Conservation (phyloP, 2,329 filamentous ascomycete species). For the Exophiala aquamarina region DNA sequence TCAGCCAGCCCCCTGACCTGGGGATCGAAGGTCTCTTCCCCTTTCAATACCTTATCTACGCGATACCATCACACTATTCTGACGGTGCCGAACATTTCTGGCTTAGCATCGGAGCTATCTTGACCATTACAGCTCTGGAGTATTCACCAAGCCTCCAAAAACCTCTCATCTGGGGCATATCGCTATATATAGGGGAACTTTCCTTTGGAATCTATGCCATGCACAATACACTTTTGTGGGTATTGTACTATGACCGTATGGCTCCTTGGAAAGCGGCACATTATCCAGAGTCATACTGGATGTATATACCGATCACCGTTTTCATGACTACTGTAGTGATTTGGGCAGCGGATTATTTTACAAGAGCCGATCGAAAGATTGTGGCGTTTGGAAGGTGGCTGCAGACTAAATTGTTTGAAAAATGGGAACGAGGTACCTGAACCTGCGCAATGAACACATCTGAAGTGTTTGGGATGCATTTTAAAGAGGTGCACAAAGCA, state of each 20-base stretch:
- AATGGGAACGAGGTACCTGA: neutral
- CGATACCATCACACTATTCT: slow-evolving; percentile 37
- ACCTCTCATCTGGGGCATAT: slow-evolving; percentile 1
- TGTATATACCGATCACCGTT: slow-evolving; percentile 2
- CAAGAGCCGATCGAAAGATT: slow-evolving; percentile 1
- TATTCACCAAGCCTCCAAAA: slow-evolving; percentile 3
- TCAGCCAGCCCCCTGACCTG: neutral
- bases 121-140: slow-evolving; percentile 2
- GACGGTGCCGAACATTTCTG: slow-evolving; percentile 42
- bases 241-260: neutral
- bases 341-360: slow-evolving; percentile 10
- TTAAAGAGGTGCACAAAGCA: too few relatives aligned
- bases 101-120: slow-evolving; percentile 3
- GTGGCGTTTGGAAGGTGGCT: slow-evolving; percentile 4
- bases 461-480: too few relatives aligned
- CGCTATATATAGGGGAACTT: slow-evolving; percentile 8
- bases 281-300: neutral
- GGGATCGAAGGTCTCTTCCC: slow-evolving; percentile 1
- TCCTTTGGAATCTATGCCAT: slow-evolving; percentile 13
- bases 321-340: slow-evolving; percentile 4
- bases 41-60: slow-evolving; percentile 38
- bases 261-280: slow-evolving; percentile 1
- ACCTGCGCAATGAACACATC: too few relatives aligned
- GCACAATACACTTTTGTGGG: slow-evolving; percentile 1
- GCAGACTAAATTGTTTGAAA: neutral